phyloP scores from a whole-genome alignment of 768 basidiomycete species.

The Leccinellum albellum region DNA sequence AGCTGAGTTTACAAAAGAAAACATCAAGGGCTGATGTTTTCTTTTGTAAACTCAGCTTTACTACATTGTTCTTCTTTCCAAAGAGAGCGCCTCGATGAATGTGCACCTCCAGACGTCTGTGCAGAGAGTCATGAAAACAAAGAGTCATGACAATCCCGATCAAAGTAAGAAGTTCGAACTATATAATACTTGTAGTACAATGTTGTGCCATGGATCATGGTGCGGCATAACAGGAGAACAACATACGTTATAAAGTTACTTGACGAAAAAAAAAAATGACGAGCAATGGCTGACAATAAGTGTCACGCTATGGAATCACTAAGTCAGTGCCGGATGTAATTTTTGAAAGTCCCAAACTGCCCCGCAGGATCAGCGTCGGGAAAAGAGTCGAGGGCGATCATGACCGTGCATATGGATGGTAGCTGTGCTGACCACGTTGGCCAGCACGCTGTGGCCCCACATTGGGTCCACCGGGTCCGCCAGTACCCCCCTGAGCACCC shows the following conservation, averaged over 20 bases:
- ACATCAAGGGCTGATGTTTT: background rate
- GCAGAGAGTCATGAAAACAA: background rate
- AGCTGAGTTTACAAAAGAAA: too few species aligned
- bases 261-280: conserved; percentile 7
- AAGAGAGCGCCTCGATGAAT: background rate
- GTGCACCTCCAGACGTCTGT: background rate
- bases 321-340: conserved; percentile 6
- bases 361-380: background rate
- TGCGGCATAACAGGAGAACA: background rate
- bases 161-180: background rate
- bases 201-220: too few species aligned
- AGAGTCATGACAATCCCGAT: too few species aligned
- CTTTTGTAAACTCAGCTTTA: background rate
- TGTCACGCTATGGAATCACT: conserved; percentile 3
- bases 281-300: conserved; percentile 3
- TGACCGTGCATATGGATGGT: conserved; percentile 80
- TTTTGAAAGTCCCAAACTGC: conserved; percentile 8
- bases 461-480: conserved; percentile 45
- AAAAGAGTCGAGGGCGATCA: conserved; percentile 4
- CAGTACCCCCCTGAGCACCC: conserved; percentile 53
- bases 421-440: conserved; percentile 74
- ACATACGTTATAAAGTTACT: conserved; percentile 11
- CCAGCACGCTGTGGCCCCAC: conserved; percentile 71
- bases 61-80: background rate
- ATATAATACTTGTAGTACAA: conserved; percentile 9